phyloP scores from a whole-genome alignment of 768 basidiomycete species.

The Leccinum truebloodii region DNA sequence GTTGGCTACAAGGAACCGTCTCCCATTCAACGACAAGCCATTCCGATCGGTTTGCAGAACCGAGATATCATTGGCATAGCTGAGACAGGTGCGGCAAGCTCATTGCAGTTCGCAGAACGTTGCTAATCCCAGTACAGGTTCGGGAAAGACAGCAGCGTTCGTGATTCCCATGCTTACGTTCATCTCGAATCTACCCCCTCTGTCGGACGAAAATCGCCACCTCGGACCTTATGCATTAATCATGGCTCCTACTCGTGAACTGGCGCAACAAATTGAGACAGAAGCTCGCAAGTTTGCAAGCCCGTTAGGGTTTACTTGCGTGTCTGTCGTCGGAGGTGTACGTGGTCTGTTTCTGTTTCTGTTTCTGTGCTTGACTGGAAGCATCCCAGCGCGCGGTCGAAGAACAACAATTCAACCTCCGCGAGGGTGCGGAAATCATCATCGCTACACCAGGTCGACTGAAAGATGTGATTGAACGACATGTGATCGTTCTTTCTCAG shows the following conservation, averaged over 20 bases:
- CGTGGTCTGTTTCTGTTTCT: constrained; percentile 10
- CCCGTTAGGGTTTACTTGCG: constrained; percentile 89
- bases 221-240: constrained; percentile 93
- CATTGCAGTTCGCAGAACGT: neutral
- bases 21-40: constrained; percentile 96
- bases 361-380: constrained; percentile 14
- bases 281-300: constrained; percentile 91
- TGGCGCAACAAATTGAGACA: constrained; percentile 95
- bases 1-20: constrained; percentile 98
- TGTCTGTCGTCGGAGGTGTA: constrained; percentile 98
- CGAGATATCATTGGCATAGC: constrained; percentile 98
- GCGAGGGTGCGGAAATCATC: constrained; percentile 98
- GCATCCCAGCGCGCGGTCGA: constrained; percentile 76
- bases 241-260: constrained; percentile 94
- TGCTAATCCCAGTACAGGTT: constrained; percentile 54
- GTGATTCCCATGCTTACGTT: constrained; percentile 98
- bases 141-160: constrained; percentile 98
- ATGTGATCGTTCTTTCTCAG: constrained; percentile 92
- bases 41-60: constrained; percentile 97
- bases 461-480: constrained; percentile 95
- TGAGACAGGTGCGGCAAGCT: constrained; percentile 74
- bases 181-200: constrained; percentile 80
- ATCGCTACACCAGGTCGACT: constrained; percentile 98
- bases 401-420: constrained; percentile 96
- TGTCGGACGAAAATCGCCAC: constrained; percentile 92